These are phyloP conservation scores for Sporothrix humicola DNA, from an alignment of 2,329 filamentous ascomycete genomes.

Conservation along the genomic window DNA sequence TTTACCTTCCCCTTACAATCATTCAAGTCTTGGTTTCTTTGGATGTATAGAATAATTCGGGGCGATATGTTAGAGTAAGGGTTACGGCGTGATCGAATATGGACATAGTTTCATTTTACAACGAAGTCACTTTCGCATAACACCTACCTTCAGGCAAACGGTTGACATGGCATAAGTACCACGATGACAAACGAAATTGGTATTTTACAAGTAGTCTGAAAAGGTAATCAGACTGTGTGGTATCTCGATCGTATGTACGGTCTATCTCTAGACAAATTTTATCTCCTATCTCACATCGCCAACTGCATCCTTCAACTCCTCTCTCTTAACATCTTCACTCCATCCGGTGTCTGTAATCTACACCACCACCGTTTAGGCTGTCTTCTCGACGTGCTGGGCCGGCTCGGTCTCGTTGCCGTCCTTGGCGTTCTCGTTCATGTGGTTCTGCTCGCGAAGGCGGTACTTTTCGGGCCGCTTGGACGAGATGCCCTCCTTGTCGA, in stretches of 20 bases:
- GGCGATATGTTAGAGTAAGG: too few species aligned
- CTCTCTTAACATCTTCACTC: too few species aligned
- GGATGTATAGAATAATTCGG: too few species aligned
- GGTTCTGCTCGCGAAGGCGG: conserved; percentile 20
- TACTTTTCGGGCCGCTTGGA: conserved; percentile 26
- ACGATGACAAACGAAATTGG: neutral
- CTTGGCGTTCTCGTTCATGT: conserved; percentile 22
- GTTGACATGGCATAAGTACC: too few species aligned
- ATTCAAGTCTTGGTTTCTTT: too few species aligned
- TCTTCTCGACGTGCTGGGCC: conserved; percentile 12
- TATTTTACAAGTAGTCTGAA: neutral
- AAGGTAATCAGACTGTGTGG: neutral
- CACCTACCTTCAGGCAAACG: too few species aligned
- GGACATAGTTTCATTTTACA: too few species aligned
- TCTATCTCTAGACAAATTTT: neutral
- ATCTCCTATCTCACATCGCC: neutral
- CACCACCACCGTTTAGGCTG: conserved; percentile 20
- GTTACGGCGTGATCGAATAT: too few species aligned
- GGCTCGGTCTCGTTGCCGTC: neutral
- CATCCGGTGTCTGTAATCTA: neutral
- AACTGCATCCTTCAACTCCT: too few species aligned
- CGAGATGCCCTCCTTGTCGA: conserved; percentile 16
- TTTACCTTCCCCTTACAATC: too few species aligned
- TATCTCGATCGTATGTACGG: neutral
- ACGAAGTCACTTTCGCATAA: too few species aligned